Evolutionary conservation across 169 alveolate genomes (phyloP), one percentile per base, ranked within the genome.

Genomic region (Ichthyophthirius multifiliis): DNA sequence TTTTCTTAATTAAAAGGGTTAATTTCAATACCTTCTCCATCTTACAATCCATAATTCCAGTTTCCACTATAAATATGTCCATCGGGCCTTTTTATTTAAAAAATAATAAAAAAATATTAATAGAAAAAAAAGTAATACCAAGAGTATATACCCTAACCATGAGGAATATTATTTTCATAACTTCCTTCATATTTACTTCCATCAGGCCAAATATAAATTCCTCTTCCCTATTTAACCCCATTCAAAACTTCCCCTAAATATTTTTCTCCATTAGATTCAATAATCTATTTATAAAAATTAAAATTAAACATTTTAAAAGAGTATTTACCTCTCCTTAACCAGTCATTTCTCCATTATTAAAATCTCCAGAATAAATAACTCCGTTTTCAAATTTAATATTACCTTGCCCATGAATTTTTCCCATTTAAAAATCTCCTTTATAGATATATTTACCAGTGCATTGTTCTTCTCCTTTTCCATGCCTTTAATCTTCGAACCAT

Each of bases 401-500:
- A 16, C 84, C 84, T 18, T 64, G n/a, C 3, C 84, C 84, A 31
- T 45, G 62, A 12, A 64, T 78, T 16, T 55, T 43, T 18, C 73
- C 73, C 27, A 43, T 27, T 43, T 43, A 63, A 35, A 78, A 78
- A 13, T 78, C 84, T 43, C 84, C 84, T 12, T 46, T 34, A 37
- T 63, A 78, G 16, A 30, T 31, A 39, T 43, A 78, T 35, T 78
- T 78, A 5, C 55, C 78, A 31, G 13, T 30, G 13, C 63, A 4
- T 7, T 31, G 31, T 32, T 78, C 84, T 6, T 23, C 32, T 1
- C 84, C 84, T 45, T 44, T 78, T 4, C 84, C 84, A 65, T 43
- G 73, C 65, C 43, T 78, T 65, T 7, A 34, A 78, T 78, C 84
- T n/a, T 78, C 84, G 18, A 44, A 43, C 84, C 84, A 78, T 43